Conservation (phyloP, 2,329 filamentous ascomycete genomes). For the Colletotrichum euphorbiae region DNA sequence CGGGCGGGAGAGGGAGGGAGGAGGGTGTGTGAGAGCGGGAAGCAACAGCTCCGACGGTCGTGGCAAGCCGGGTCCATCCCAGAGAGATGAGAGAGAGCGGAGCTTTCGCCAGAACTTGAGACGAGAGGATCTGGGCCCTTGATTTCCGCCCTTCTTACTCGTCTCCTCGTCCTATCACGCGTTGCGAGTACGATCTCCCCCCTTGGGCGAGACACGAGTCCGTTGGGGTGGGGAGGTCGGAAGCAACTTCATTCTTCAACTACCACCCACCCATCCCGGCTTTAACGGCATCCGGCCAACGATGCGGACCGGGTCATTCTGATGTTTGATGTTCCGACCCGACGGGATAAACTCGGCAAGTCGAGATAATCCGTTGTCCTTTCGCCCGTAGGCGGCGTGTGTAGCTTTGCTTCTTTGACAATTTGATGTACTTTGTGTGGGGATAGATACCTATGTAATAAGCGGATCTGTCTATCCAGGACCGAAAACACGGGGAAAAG, state of each 20-base stretch:
- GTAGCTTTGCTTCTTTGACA: not conserved
- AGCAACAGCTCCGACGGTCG: not conserved
- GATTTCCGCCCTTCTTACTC: no score
- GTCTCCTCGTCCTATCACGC: no score
- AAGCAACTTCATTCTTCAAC: no score
- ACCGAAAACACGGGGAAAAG: not conserved
- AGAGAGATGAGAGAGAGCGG: not conserved
- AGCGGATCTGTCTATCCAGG: conserved; percentile 21
- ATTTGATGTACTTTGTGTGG: not conserved
- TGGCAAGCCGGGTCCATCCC: conserved; percentile 1
- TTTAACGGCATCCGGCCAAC: not conserved
- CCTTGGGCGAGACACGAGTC: not conserved
- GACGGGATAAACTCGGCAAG: no score
- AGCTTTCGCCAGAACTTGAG: not conserved
- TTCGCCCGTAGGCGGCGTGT: no score
- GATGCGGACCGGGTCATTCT: not conserved
- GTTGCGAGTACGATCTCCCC: not conserved
- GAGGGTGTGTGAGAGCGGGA: not conserved
- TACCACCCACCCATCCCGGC: not conserved
- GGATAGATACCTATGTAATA: conserved; percentile 18
- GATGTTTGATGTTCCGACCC: no score
- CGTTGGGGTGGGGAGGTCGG: no score
- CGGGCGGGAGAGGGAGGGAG: not conserved
- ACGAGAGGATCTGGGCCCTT: no score
- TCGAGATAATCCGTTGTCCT: no score